Evolutionary conservation across 2,329 filamentous ascomycete species (phyloP).

Genomic region (Chrysoporthe cubensis): DNA sequence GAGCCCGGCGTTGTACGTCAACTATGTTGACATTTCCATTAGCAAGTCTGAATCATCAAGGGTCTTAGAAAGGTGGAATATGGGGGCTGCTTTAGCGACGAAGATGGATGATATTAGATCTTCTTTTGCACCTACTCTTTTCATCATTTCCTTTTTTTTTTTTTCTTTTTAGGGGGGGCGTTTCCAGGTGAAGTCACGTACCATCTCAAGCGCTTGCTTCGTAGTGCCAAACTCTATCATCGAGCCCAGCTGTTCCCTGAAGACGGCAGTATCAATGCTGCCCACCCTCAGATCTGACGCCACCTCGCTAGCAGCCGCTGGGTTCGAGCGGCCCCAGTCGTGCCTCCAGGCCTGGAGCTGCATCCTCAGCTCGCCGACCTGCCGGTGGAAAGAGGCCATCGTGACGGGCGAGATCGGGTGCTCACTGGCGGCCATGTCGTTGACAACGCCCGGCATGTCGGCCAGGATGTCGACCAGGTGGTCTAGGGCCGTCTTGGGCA

Average conservation of each 20-base stretch:
- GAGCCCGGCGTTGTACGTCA: slow-evolving; percentile 29
- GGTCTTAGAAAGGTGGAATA: not conserved
- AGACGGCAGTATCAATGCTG: slow-evolving; percentile 23
- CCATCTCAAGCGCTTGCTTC: slow-evolving; percentile 27
- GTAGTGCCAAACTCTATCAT: slow-evolving; percentile 27
- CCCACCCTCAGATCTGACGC: slow-evolving; percentile 20
- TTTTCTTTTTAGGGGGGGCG: no score
- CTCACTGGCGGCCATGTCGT: slow-evolving; percentile 29
- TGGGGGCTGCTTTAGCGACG: not conserved
- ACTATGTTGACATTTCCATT: not conserved
- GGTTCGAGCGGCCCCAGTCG: slow-evolving; percentile 16
- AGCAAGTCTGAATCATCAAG: not conserved
- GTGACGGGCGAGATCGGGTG: slow-evolving; percentile 24
- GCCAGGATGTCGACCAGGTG: slow-evolving; percentile 33
- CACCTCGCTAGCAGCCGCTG: slow-evolving; percentile 19
- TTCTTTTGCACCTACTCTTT: no score
- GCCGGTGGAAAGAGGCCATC: slow-evolving; percentile 14
- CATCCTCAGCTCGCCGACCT: slow-evolving; percentile 13
- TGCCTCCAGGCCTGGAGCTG: slow-evolving; percentile 20
- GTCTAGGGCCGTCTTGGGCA: slow-evolving; percentile 31
- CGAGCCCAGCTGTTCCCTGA: slow-evolving; percentile 23
- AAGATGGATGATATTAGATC: not conserved
- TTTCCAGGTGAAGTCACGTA: not conserved
- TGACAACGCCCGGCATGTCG: slow-evolving; percentile 32
- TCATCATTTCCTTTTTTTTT: no score